A percentile compares a stretch with the other conserved stretches of the same genome.
phyloP scores from a whole-genome alignment of 2,329 filamentous ascomycete genomes.

The Anisogramma anomala region DNA sequence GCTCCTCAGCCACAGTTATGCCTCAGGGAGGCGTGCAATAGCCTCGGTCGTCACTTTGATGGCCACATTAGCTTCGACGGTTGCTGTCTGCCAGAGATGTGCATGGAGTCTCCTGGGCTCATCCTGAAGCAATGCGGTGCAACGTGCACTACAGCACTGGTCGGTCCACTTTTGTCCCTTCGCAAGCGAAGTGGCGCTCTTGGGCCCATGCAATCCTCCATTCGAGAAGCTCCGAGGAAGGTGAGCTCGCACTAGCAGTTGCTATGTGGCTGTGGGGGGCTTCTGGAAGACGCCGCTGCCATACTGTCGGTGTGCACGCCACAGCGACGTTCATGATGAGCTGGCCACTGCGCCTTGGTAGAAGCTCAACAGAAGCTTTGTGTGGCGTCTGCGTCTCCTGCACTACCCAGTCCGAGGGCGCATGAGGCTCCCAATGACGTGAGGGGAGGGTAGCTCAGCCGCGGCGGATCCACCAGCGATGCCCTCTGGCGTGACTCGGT shows the following conservation, averaged over 20 bases:
- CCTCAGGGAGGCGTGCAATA: no score
- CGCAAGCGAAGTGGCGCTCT: constrained; percentile 13
- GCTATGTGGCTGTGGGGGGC: not conserved
- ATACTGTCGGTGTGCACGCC: not conserved
- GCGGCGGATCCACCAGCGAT: not conserved
- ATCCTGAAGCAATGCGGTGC: constrained; percentile 4
- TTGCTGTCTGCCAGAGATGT: constrained; percentile 2
- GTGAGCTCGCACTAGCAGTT: not conserved
- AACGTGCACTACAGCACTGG: constrained; percentile 4
- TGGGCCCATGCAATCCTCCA: not conserved
- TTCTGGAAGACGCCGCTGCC: not conserved
- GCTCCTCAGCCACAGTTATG: not conserved
- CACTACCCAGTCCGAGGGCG: not conserved
- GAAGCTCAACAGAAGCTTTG: not conserved
- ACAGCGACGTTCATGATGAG: not conserved
- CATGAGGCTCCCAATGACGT: not conserved
- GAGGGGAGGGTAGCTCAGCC: no score
- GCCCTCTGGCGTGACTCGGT: not conserved
- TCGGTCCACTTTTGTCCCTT: constrained; percentile 4
- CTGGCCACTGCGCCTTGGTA: not conserved
- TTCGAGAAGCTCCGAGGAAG: not conserved
- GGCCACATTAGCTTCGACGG: constrained; percentile 1
- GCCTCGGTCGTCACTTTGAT: not conserved
- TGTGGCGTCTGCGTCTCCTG: not conserved
- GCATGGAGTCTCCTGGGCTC: not conserved